These are phyloP conservation scores for Lotus japonicus DNA, from an alignment of 306 rosid genomes.

Conservation along the genomic window DNA sequence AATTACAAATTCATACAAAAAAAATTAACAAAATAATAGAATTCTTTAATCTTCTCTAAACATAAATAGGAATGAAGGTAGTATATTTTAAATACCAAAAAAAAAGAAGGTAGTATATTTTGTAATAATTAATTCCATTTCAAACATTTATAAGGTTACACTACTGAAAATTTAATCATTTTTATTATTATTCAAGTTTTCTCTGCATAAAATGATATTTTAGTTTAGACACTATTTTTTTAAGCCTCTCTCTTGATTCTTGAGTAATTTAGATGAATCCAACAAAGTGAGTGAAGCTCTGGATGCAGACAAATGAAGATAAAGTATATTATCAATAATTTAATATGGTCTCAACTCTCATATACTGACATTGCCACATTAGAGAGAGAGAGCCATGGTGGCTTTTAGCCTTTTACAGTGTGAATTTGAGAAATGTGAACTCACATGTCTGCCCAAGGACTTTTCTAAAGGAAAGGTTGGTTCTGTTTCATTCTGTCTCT, in stretches of 20 bases:
- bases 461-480: slow-evolving; percentile 18
- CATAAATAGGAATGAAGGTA: too few species aligned
- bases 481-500: slow-evolving; percentile 25
- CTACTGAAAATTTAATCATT: too few species aligned
- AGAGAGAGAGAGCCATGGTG: neutral
- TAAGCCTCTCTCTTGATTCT: too few species aligned
- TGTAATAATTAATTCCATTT: neutral
- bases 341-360: neutral
- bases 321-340: neutral
- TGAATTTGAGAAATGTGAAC: neutral
- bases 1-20: too few species aligned
- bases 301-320: neutral
- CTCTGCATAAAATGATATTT: neutral
- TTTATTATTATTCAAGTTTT: neutral
- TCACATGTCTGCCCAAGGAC: slow-evolving; percentile 15
- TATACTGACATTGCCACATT: neutral
- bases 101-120: neutral
- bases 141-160: neutral
- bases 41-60: too few species aligned
- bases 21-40: too few species aligned
- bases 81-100: neutral
- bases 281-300: too few species aligned
- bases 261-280: too few species aligned
- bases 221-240: neutral
- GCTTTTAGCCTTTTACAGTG: slow-evolving; percentile 10